Evolutionary conservation across 352 stramenopile species (phyloP), one percentile per base, ranked within the genome.

Genomic region (Phytophthora sansomeana): DNA sequence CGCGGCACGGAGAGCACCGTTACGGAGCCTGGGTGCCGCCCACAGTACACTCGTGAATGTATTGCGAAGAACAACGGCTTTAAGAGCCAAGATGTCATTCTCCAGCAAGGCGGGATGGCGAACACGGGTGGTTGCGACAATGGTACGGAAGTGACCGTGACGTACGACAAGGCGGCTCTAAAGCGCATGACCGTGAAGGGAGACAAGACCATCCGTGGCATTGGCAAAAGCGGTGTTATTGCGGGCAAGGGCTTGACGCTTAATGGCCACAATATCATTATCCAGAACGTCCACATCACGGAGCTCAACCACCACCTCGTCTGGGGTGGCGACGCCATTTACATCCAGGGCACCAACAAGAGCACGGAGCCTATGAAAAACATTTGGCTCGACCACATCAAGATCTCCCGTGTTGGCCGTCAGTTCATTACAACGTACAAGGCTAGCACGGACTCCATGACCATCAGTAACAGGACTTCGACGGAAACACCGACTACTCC

Each of bases 401-500:
- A n/a, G n/a, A n/a, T n/a, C n/a, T n/a, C 66, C 78, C 61, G 47
- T 9, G 56, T 80, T 7, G 67, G 68, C 14, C 67, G 72, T 10
- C 72, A 86, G 46, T 77, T 86, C 56, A 44, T 86, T 17, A 70
- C 59, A 0, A 83, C 73, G 4, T 64, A 79, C 61, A 63, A 54
- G 41, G 72, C 64, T 0, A 66, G 72, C 11, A 54, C 61, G 3
- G 64, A 68, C 29, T 78, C 66, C 19, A 55, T 83, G 55, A 86
- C 78, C 13, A 77, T 86, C 65, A 82, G 72, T 63, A 82, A 83
- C 70, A 58, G 43, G 69, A 85, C 32, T 81, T 85, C 63, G 76
- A 84, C 43, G 76, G 76, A 8, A 46, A 69, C 29, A 83, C 77
- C 2, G 19, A 57, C n/a, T 86, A 70, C 53, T 83, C 74, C 6